A percentile compares a stretch with the other conserved stretches of the same genome.
phyloP scores from a whole-genome alignment of 768 basidiomycete genomes.

The Cubamyces lactineus region DNA sequence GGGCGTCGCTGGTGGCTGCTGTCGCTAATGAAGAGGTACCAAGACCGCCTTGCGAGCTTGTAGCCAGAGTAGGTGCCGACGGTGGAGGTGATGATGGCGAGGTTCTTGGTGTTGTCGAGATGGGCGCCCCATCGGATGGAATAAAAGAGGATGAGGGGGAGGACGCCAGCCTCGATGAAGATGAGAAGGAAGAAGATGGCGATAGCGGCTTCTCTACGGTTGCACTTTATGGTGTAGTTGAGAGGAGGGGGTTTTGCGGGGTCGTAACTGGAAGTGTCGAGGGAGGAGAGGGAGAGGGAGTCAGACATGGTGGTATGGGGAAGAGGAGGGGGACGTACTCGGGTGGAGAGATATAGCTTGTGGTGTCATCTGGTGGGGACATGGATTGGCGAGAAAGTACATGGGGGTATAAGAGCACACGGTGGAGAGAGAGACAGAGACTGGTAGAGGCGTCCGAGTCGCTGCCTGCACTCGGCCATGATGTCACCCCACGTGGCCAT shows the following conservation, averaged over 20 bases:
- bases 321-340: background rate
- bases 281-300: constrained; percentile 8
- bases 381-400: background rate
- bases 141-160: constrained; percentile 38
- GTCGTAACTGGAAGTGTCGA: constrained; percentile 7
- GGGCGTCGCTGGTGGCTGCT: constrained; percentile 32
- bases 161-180: constrained; percentile 35
- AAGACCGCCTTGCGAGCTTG: constrained; percentile 33
- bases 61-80: constrained; percentile 37
- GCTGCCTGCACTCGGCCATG: background rate
- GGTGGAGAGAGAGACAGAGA: background rate
- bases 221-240: constrained; percentile 33
- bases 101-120: constrained; percentile 34
- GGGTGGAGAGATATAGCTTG: background rate
- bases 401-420: background rate
- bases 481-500: constrained; percentile 15
- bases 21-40: constrained; percentile 31
- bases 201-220: constrained; percentile 31
- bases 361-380: background rate
- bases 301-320: constrained; percentile 11
- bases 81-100: constrained; percentile 38
- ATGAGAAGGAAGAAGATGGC: constrained; percentile 33
- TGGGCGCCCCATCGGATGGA: constrained; percentile 36
- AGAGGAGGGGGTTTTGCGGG: constrained; percentile 29
- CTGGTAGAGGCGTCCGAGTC: no score